Conservation (phyloP, 2,329 filamentous ascomycete genomes). For the Ophiosphaerella narmari region DNA sequence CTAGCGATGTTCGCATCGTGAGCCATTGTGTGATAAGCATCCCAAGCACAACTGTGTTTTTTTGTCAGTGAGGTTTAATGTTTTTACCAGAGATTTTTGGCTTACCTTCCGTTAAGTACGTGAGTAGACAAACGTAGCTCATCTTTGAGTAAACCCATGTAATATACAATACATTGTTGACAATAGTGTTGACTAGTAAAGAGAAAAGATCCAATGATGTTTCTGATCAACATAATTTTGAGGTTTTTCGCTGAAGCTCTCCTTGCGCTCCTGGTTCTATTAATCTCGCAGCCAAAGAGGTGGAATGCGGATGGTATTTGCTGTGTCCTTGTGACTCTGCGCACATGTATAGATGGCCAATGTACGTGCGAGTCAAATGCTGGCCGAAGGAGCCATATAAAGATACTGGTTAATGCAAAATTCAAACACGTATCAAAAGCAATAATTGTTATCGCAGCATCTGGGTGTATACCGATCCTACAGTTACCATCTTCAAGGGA, state of each 20-base stretch:
- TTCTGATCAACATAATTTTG: constrained; percentile 28
- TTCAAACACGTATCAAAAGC: constrained; percentile 42
- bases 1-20: constrained; percentile 7
- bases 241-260: constrained; percentile 7
- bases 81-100: not conserved
- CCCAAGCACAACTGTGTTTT: constrained; percentile 16
- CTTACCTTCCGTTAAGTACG: constrained; percentile 47
- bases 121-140: constrained; percentile 44
- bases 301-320: not conserved
- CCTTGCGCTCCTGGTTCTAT: not conserved
- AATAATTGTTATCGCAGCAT: constrained; percentile 36
- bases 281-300: not conserved
- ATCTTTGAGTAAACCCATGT: constrained; percentile 29
- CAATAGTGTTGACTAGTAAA: constrained; percentile 43
- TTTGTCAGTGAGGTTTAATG: not conserved
- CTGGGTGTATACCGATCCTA: constrained; percentile 40
- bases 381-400: constrained; percentile 41
- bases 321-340: not conserved
- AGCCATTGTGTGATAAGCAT: constrained; percentile 24
- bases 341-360: not conserved
- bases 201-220: constrained; percentile 32
- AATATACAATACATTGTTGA: constrained; percentile 41
- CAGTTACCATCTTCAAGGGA: constrained; percentile 34
- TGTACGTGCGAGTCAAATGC: constrained; percentile 7
- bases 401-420: constrained; percentile 39